Evolutionary conservation across 768 basidiomycete genomes (phyloP), one percentile per base, ranked within the genome.

Genomic region (Pulveroboletus frians): DNA sequence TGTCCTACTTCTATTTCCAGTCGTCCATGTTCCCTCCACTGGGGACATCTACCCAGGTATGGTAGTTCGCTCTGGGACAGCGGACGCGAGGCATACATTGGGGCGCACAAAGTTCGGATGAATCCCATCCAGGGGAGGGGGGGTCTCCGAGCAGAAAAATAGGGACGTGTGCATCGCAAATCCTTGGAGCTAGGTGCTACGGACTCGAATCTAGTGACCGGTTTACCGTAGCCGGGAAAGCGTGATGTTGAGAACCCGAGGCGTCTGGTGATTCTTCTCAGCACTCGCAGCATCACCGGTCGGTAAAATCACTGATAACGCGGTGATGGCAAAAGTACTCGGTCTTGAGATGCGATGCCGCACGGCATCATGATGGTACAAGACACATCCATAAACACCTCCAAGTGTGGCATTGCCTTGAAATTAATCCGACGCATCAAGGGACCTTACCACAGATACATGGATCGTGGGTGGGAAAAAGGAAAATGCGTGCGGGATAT

Each of bases 1-100:
- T 29, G 37, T 20, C 29, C 31, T 18, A 46, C 50, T 61, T 47
- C 56, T 39, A 52, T 55, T 54, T 26, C 11, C 27, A 47, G 43
- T 20, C 18, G 3, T 36, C 20, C 36, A 20, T 31, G 47, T 37
- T 34, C 53, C 51, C 20, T 49, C 27, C 7, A 23, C 45, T 15
- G 39, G 44, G 29, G 5, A 39, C 20, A 5, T 10, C 26, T 48
- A 11, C 18, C 57, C 49, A 39, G 11, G 49, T 59, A 52, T 50
- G 48, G 60, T 14, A 49, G 39, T 37, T 26, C 32, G 11, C 23
- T 36, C 44, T 51, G 56, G 23, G 20, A 43, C 21, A 30, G 10
- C 60, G 55, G 54, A 53, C 1, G 39, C 3, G 31, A 26, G 49
- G 27, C 43, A 5, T 14, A 43, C 3, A n/a, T 10, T 18, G 26